phyloP scores from a whole-genome alignment of 768 basidiomycete species.

The Phylloporus scabripes region DNA sequence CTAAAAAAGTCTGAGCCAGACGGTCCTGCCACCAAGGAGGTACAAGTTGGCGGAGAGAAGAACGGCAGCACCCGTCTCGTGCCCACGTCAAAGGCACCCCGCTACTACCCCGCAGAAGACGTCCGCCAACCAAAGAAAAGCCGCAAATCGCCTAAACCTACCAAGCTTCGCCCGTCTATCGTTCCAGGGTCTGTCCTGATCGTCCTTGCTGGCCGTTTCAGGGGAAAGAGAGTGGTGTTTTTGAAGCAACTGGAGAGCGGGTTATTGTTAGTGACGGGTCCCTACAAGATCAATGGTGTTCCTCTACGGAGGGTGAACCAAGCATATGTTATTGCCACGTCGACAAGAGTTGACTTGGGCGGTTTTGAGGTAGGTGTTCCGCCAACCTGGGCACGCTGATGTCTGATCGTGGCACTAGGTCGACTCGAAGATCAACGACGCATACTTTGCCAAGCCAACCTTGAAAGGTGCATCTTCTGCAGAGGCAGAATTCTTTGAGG shows the following conservation, averaged over 20 bases:
- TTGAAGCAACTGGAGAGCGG: constrained; percentile 94
- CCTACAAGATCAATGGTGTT: constrained; percentile 97
- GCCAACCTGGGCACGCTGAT: background rate
- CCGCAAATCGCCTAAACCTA: constrained; percentile 78
- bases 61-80: constrained; percentile 87
- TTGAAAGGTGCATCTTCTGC: constrained; percentile 69
- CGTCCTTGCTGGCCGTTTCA: constrained; percentile 94
- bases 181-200: constrained; percentile 93
- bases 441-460: constrained; percentile 84
- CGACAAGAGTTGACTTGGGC: constrained; percentile 83
- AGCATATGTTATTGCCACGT: constrained; percentile 98
- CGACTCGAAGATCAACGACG: constrained; percentile 87
- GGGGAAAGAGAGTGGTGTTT: constrained; percentile 97
- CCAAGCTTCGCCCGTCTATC: constrained; percentile 81
- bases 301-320: constrained; percentile 97
- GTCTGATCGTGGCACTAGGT: constrained; percentile 42
- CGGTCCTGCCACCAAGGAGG: constrained; percentile 63
- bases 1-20: constrained; percentile 70
- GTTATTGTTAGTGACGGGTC: constrained; percentile 91
- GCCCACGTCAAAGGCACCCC: constrained; percentile 78
- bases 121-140: constrained; percentile 86
- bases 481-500: constrained; percentile 96
- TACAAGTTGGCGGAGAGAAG: constrained; percentile 81
- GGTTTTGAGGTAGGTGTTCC: constrained; percentile 57
- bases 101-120: constrained; percentile 95